Percentiles rank a stretch among this genome's conserved stretches.
phyloP scores from a whole-genome alignment of 2,329 filamentous ascomycete species.

The Ophiostoma perfectum region DNA sequence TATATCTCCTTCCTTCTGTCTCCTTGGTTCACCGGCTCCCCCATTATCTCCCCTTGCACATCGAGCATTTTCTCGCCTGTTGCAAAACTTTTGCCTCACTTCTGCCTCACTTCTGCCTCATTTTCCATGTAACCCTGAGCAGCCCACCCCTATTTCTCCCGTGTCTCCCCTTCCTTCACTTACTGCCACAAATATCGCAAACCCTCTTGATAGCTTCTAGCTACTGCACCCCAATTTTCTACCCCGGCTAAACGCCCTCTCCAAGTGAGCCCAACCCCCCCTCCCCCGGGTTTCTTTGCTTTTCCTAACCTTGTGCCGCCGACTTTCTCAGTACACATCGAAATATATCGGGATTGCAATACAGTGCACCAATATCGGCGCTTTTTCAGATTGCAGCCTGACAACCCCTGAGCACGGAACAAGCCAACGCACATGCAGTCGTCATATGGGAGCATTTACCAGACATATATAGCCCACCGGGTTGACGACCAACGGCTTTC shows the following conservation, averaged over 20 bases:
- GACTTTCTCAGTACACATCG: background rate
- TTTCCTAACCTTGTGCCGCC: background rate
- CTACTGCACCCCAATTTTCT: background rate
- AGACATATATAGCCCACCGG: background rate
- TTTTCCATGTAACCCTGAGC: background rate
- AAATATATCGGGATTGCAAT: background rate
- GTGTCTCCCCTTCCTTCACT: background rate
- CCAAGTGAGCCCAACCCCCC: background rate
- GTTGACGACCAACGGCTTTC: background rate
- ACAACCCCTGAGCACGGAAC: background rate
- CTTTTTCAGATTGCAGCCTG: background rate
- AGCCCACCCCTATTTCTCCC: background rate
- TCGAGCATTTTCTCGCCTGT: background rate
- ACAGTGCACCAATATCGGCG: background rate
- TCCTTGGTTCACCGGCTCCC: background rate
- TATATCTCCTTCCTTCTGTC: background rate
- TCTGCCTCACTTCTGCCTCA: background rate
- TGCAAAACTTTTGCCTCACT: background rate
- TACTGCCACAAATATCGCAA: background rate
- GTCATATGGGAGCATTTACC: background rate
- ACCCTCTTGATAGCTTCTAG: background rate
- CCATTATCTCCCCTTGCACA: background rate
- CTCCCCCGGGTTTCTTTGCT: too few species aligned
- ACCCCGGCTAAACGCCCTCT: background rate
- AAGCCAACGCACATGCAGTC: slow-evolving; percentile 5